phyloP scores from a whole-genome alignment of 2,329 filamentous ascomycete species.

The Macrophomina tecta region DNA sequence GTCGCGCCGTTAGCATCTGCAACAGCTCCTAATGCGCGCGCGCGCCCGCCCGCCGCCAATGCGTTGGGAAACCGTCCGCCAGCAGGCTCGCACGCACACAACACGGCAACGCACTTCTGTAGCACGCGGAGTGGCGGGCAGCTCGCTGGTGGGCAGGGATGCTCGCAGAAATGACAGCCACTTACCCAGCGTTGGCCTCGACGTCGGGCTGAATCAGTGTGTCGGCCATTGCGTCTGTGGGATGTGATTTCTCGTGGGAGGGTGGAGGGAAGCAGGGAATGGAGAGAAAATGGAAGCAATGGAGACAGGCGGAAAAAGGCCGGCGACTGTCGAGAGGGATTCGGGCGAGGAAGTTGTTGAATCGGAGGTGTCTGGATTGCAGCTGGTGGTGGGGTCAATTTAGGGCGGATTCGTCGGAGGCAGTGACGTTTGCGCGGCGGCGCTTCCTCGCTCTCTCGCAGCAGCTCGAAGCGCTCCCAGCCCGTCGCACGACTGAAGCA shows the following conservation, averaged over 20 bases:
- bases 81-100: not conserved
- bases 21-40: conserved; percentile 10
- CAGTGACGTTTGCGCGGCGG: conserved; percentile 23
- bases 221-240: conserved; percentile 51
- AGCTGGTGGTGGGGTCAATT: conserved; percentile 27
- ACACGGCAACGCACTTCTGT: not conserved
- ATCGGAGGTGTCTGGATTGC: conserved; percentile 8
- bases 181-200: conserved; percentile 55
- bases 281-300: not conserved
- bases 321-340: not conserved
- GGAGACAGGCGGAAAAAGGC: conserved; percentile 13
- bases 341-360: conserved; percentile 9
- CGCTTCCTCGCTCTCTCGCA: conserved; percentile 7
- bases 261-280: not conserved
- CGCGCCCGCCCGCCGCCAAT: conserved; percentile 8
- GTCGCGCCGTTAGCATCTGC: conserved; percentile 19
- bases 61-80: not conserved
- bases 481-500: conserved; percentile 23
- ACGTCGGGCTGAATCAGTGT: conserved; percentile 55
- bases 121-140: not conserved
- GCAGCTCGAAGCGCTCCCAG: not conserved
- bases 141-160: not conserved
- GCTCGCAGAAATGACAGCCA: conserved; percentile 27
- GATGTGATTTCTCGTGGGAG: not conserved
- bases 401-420: conserved; percentile 27